A percentile compares a stretch with the other conserved stretches of the same genome.
phyloP scores from a whole-genome alignment of 1,139 yeast species.

The Candida albicans region DNA sequence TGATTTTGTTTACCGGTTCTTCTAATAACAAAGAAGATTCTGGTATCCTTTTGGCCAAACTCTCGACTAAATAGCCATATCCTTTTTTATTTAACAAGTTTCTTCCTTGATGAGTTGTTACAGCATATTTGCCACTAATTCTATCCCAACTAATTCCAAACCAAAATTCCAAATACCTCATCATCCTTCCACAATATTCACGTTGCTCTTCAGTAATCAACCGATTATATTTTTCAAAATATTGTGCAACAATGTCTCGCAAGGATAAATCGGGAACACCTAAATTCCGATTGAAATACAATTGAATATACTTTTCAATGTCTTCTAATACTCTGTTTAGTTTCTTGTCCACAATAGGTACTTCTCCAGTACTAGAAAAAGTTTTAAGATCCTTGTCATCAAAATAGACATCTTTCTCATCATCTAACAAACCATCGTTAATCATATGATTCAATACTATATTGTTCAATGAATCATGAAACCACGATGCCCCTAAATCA shows the following conservation, averaged over 20 bases:
- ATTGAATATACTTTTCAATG: slow-evolving; percentile 58
- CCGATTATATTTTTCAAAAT: slow-evolving; percentile 44
- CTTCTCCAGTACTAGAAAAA: slow-evolving; percentile 41
- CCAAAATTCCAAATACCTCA: slow-evolving; percentile 71
- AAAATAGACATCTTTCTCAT: slow-evolving; percentile 41
- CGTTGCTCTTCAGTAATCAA: slow-evolving; percentile 55
- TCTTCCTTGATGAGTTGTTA: slow-evolving; percentile 71
- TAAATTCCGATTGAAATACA: slow-evolving; percentile 44
- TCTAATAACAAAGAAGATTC: slow-evolving; percentile 38
- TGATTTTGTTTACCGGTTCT: slow-evolving; percentile 48
- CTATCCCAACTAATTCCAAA: slow-evolving; percentile 69
- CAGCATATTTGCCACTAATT: slow-evolving; percentile 66
- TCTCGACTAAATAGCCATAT: slow-evolving; percentile 50
- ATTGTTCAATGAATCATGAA: slow-evolving; percentile 73
- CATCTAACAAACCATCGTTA: slow-evolving; percentile 26
- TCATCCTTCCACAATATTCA: slow-evolving; percentile 47
- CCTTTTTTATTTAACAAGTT: slow-evolving; percentile 66
- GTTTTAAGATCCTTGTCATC: slow-evolving; percentile 48
- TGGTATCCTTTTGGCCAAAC: slow-evolving; percentile 44
- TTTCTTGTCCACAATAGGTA: slow-evolving; percentile 29
- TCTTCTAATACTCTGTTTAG: slow-evolving; percentile 51
- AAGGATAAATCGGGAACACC: slow-evolving; percentile 52
- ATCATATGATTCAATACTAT: slow-evolving; percentile 42
- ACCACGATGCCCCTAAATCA: slow-evolving; percentile 90
- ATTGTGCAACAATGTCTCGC: slow-evolving; percentile 46